Base-by-base conservation (phyloP, 1,284 basidiomycete species). In the Afroboletus lepidellus region DNA sequence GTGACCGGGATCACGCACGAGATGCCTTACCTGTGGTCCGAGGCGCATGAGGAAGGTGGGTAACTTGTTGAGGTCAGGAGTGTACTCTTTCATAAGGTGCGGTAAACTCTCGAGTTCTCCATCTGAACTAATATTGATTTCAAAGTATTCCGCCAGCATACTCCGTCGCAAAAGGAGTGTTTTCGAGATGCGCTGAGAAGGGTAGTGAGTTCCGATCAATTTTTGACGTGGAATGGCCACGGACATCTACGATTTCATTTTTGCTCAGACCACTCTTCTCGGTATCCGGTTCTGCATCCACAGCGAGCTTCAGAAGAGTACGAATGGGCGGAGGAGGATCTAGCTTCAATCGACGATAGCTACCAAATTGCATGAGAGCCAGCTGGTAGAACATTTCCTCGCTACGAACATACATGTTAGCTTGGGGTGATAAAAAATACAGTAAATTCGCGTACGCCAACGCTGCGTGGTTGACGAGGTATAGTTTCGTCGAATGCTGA, bases 341-440 rank as follows among this genome's bases (percentile, higher is more conserved):
- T 4, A 99, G 77, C 50, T 83, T 84, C 42, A 98, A 71, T 9
- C 84, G 78, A 47, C 81, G 78, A 55, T 91, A 81, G 56, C 89
- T 83, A 1, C 95, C 94, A 64, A 99, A 99, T 67, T 99, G 96
- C 18, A 92, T 79, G 41, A 99, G 72, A 2, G 85, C 91, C 1
- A 99, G 80, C 66, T 99, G 97, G 69, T 98, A 99, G 63, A 98
- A 97, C 39, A 98, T 79, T 61, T 98, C 94, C 62, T 97, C 93
- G 0, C 93, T 96, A 58, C 4, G 23, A 6, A 46, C 24, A 29
- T 45, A 29, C 27, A 13, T 3, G 15, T 54, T 45, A 46, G 38
- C n/a, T 38, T 12, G 15, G 41, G 23, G 2, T 27, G 25, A n/a
- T 39, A 48, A 36, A 37, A 23, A 27, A n/a, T 33, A 57, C 5